Evolutionary conservation across 305 asterid genomes (phyloP).

Genomic region (Caryopteris hybrid): DNA sequence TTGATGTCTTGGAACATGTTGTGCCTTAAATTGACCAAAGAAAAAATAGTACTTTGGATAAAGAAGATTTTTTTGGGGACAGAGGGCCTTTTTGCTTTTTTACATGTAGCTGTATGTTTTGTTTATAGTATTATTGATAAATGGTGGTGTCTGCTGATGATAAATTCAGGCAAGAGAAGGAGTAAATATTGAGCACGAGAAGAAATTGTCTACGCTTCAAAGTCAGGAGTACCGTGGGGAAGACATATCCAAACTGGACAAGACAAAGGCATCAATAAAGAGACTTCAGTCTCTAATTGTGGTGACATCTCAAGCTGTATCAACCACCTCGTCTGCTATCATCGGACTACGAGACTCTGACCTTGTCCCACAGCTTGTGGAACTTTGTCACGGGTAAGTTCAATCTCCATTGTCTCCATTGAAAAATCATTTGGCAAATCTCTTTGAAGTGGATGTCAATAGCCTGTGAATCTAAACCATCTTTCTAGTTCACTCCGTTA

Average conservation of each 20-base stretch:
- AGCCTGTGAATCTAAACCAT: background rate
- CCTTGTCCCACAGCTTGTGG: slow-evolving; percentile 94
- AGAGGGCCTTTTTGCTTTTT: background rate
- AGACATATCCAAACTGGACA: slow-evolving; percentile 80
- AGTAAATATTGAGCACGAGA: slow-evolving; percentile 87
- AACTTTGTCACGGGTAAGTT: slow-evolving; percentile 93
- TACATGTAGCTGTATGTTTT: background rate
- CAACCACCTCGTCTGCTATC: slow-evolving; percentile 86
- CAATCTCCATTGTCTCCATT: background rate
- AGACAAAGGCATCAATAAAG: slow-evolving; percentile 79
- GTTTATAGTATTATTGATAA: background rate
- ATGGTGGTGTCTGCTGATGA: slow-evolving; percentile 12
- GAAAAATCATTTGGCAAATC: background rate
- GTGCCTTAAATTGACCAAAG: too few species aligned
- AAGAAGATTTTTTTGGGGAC: too few species aligned
- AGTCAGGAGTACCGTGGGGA: slow-evolving; percentile 73
- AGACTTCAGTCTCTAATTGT: slow-evolving; percentile 81
- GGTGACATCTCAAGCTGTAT: slow-evolving; percentile 93
- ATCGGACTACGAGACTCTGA: slow-evolving; percentile 73
- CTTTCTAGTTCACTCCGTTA: background rate
- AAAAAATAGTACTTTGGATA: too few species aligned
- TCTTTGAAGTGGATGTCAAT: background rate
- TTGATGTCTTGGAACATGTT: too few species aligned
- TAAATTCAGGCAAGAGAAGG: slow-evolving; percentile 80
- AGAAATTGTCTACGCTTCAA: slow-evolving; percentile 74